phyloP scores from a whole-genome alignment of 495 filamentous ascomycete species.

The Gamarada debralockiae region DNA sequence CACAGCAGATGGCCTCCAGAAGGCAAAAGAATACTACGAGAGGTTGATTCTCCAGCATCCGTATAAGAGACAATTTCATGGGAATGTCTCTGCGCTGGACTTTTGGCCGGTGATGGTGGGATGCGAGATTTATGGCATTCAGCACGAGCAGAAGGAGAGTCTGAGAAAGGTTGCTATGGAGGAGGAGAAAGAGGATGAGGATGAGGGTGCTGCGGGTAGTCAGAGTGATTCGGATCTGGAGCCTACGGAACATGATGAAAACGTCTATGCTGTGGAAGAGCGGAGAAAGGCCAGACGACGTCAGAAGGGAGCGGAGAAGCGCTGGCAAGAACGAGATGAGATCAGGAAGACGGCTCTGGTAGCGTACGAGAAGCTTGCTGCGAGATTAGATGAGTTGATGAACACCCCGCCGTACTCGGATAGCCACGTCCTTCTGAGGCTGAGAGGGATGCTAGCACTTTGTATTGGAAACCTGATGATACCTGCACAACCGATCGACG shows the following conservation, averaged over 20 bases:
- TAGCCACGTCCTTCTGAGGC: constrained; percentile 43
- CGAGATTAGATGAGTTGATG: constrained; percentile 55
- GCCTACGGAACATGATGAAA: not conserved
- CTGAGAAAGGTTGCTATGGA: constrained; percentile 11
- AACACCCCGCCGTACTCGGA: constrained; percentile 58
- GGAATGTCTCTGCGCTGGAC: constrained; percentile 43
- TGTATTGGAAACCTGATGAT: constrained; percentile 57
- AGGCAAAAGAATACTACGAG: constrained; percentile 62
- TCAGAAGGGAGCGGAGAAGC: constrained; percentile 5
- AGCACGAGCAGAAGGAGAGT: constrained; percentile 40
- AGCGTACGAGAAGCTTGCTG: constrained; percentile 49
- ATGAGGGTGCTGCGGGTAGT: not conserved
- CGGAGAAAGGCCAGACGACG: constrained; percentile 3
- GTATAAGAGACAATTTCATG: constrained; percentile 41
- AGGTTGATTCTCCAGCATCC: constrained; percentile 65
- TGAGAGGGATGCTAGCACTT: constrained; percentile 57
- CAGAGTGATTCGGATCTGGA: constrained; percentile 1
- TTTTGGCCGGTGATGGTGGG: constrained; percentile 68
- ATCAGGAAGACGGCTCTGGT: constrained; percentile 30
- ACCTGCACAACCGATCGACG: constrained; percentile 1
- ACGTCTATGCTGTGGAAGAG: not conserved
- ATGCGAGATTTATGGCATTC: constrained; percentile 59
- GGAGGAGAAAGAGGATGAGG: constrained; percentile 12
- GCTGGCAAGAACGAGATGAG: constrained; percentile 17
- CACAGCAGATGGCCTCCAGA: constrained; percentile 47